Conservation (phyloP, 805 yeast genomes). For the Candida succiphila region DNA sequence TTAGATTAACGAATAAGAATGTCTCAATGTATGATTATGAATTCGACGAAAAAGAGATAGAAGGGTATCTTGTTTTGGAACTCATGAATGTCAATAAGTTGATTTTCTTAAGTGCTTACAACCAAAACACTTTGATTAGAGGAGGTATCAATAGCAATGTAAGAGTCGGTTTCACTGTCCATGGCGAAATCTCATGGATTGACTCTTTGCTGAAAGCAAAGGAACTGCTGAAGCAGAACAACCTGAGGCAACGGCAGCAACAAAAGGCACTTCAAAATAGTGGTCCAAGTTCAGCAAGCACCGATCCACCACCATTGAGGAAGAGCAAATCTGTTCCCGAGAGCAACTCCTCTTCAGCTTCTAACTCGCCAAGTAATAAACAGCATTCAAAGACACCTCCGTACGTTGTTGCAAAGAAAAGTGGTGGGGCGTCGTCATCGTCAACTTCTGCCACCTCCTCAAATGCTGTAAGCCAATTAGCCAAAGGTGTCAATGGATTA, state of each 20-base stretch:
- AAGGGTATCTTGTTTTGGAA: slow-evolving; percentile 60
- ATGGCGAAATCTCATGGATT: slow-evolving; percentile 51
- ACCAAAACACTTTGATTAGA: slow-evolving; percentile 19
- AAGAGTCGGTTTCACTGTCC: slow-evolving; percentile 30
- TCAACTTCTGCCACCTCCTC: too few species aligned
- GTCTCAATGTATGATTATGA: slow-evolving; percentile 78
- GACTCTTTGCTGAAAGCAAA: slow-evolving; percentile 61
- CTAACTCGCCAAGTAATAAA: not conserved
- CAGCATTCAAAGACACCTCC: not conserved
- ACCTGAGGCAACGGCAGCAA: slow-evolving; percentile 2
- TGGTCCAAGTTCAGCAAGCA: not conserved
- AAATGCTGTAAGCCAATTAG: too few species aligned
- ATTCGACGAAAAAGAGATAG: slow-evolving; percentile 46
- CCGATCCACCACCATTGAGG: not conserved
- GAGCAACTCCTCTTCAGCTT: not conserved
- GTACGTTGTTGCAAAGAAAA: too few species aligned
- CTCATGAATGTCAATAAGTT: slow-evolving; percentile 45
- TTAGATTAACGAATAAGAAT: slow-evolving; percentile 36
- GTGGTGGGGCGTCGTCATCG: too few species aligned
- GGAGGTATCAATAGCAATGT: slow-evolving; percentile 24
- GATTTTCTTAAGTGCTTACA: slow-evolving; percentile 42
- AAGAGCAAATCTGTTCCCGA: not conserved
- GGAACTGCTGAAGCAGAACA: slow-evolving; percentile 33
- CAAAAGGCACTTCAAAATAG: not conserved
- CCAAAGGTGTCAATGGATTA: too few species aligned